phyloP scores from a whole-genome alignment of 805 yeast species.

The Kuraishia cidri region DNA sequence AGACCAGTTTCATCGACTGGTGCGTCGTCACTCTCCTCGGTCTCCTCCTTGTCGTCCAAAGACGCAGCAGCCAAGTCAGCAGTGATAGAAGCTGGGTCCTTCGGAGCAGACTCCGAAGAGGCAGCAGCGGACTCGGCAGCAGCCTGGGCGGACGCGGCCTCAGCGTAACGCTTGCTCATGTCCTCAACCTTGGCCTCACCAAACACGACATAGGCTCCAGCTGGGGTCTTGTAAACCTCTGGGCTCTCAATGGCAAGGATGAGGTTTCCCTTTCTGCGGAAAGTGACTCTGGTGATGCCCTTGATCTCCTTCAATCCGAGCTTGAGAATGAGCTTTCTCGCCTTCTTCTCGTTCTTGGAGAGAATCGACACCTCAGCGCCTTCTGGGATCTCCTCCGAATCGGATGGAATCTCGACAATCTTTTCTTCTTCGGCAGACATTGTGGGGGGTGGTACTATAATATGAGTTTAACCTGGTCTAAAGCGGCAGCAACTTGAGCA shows the following conservation, averaged over 20 bases:
- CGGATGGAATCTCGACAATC: slow-evolving; percentile 22
- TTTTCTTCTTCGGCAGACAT: slow-evolving; percentile 19
- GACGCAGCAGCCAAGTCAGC: slow-evolving; percentile 70
- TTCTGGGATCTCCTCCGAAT: slow-evolving; percentile 50
- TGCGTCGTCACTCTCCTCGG: slow-evolving; percentile 44
- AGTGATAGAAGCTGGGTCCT: slow-evolving; percentile 71
- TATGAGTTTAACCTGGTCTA: not conserved
- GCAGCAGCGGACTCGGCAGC: slow-evolving; percentile 38
- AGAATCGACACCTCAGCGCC: slow-evolving; percentile 77
- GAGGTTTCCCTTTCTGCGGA: slow-evolving; percentile 87
- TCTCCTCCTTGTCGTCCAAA: slow-evolving; percentile 30
- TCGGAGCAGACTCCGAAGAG: slow-evolving; percentile 27
- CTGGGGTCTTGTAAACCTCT: slow-evolving; percentile 88
- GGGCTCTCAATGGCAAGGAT: slow-evolving; percentile 89
- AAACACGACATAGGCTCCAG: slow-evolving; percentile 93
- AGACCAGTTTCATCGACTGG: slow-evolving; percentile 83
- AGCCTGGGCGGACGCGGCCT: slow-evolving; percentile 73
- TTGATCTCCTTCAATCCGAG: slow-evolving; percentile 83
- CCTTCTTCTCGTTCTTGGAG: slow-evolving; percentile 91
- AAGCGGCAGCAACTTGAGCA: no score
- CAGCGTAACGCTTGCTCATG: slow-evolving; percentile 78
- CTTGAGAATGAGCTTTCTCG: slow-evolving; percentile 82
- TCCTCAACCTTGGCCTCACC: slow-evolving; percentile 98
- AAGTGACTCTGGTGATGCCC: slow-evolving; percentile 92
- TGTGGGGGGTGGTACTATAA: slow-evolving; percentile 2